These are phyloP conservation scores for Mycocalia duriaeana DNA, from an alignment of 1,284 basidiomycete species.

Conservation along the genomic window DNA sequence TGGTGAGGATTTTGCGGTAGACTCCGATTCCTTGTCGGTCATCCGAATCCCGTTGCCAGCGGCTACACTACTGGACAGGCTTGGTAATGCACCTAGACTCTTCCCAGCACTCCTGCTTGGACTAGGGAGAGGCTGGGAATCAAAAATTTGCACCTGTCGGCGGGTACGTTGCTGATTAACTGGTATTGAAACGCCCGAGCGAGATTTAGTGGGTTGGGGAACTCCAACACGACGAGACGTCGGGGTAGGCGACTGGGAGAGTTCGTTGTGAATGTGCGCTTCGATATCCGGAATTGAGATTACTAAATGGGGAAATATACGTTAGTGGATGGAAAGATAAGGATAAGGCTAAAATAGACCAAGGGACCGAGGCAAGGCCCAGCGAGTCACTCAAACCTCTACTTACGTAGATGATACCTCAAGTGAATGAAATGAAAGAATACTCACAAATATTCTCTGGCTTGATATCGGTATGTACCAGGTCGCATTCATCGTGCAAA, in stretches of 20 bases:
- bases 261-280: conserved; percentile 61
- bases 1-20: too few species aligned
- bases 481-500: conserved; percentile 84
- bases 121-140: conserved; percentile 68
- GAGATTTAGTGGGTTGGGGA: conserved; percentile 50
- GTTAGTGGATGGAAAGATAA: conserved; percentile 21
- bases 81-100: conserved; percentile 31
- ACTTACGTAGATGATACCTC: too few species aligned
- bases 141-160: conserved; percentile 71
- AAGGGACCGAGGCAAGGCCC: conserved; percentile 9
- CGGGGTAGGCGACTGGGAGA: conserved; percentile 60
- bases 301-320: conserved; percentile 45
- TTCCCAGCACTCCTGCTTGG: conserved; percentile 45
- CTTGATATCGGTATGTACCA: conserved; percentile 88
- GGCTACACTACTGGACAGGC: conserved; percentile 25
- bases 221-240: conserved; percentile 68
- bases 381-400: conserved; percentile 13
- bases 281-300: conserved; percentile 75
- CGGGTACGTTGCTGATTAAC: conserved; percentile 42
- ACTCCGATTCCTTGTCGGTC: too few species aligned
- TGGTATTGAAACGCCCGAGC: conserved; percentile 56
- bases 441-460: conserved; percentile 86
- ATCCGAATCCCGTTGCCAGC: conserved; percentile 33
- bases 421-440: conserved; percentile 11
- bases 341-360: conserved; percentile 8